phyloP scores from a whole-genome alignment of 257 asterid species.

The Cynanchum wilfordii region DNA sequence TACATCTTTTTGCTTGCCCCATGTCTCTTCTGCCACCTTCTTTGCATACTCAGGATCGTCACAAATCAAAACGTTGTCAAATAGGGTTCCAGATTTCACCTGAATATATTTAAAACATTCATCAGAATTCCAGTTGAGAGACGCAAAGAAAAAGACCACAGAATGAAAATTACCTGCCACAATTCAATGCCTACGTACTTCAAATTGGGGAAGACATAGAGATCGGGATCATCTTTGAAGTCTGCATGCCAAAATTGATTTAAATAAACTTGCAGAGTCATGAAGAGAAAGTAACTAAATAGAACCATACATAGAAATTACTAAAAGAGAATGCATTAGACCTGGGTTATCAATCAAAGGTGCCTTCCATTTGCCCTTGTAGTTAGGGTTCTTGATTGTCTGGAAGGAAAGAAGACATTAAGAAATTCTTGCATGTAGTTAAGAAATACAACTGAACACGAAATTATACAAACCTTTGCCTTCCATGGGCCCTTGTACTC shows the following conservation, averaged over 20 bases:
- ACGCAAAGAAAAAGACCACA: neutral
- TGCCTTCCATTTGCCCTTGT: conserved; percentile 90
- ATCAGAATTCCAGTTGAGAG: conserved; percentile 1
- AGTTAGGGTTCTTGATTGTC: conserved; percentile 86
- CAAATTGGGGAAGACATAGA: conserved; percentile 87
- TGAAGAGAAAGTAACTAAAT: neutral
- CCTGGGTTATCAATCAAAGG: conserved; percentile 93
- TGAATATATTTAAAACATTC: conserved; percentile 23
- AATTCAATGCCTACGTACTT: conserved; percentile 94
- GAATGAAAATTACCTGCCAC: conserved; percentile 68
- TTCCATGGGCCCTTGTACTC: conserved; percentile 93
- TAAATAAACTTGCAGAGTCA: neutral
- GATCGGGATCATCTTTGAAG: conserved; percentile 88
- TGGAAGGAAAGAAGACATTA: conserved; percentile 26
- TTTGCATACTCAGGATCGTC: conserved; percentile 93
- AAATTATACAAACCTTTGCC: conserved; percentile 49
- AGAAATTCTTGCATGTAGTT: neutral
- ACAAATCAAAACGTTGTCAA: conserved; percentile 72
- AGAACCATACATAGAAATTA: neutral
- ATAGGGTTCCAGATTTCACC: conserved; percentile 99
- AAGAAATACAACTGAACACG: neutral
- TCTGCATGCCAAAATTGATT: conserved; percentile 37
- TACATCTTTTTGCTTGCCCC: conserved; percentile 96
- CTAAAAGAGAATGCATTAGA: conserved; percentile 11
- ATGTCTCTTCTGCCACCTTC: conserved; percentile 83